Conservation (phyloP, 176 grass and related monocot genomes). For the sorghum (Sorghum bicolor) region Sorghum_bicolor_NCBIv3 NC_012876.2:82501-83000, state of each 20-base stretch:
- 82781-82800: constrained; percentile 93
- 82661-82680: neutral
- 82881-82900: constrained; percentile 74
- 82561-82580: constrained; percentile 94
- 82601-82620: neutral
- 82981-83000: constrained; percentile 56
- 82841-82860: constrained; percentile 83
- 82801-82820: constrained; percentile 77
- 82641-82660: neutral
- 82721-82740: constrained; percentile 88
- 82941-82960: constrained; percentile 94
- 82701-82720: constrained; percentile 96
- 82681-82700: constrained; percentile 95
- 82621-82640: neutral
- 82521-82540: constrained; percentile 90
- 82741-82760: constrained; percentile 85
- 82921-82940: constrained; percentile 83
- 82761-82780: constrained; percentile 98
- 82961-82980: constrained; percentile 70
- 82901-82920: constrained; percentile 54
- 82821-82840: constrained; percentile 95
- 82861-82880: constrained; percentile 89
- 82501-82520: constrained; percentile 83
- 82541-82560: constrained; percentile 86
- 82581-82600: constrained; percentile 39